Evolutionary conservation across 768 basidiomycete genomes (phyloP).

Genomic region (Boletus rubropictus): DNA sequence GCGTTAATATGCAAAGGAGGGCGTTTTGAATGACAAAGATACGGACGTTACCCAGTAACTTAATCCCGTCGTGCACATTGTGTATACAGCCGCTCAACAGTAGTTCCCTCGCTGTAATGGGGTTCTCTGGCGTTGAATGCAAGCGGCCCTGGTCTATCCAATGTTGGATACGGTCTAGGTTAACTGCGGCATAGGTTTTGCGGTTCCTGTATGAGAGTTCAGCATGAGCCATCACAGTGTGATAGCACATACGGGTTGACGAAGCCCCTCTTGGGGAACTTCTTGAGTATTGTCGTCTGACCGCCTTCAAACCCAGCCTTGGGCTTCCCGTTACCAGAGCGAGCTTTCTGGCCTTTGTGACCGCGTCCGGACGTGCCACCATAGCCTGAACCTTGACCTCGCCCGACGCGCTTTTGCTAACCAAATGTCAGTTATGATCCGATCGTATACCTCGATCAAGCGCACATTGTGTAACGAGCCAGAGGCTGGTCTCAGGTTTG

Average conservation of each 20-base stretch:
- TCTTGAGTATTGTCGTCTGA: constrained; percentile 86
- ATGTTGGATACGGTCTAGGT: constrained; percentile 80
- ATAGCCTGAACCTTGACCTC: constrained; percentile 86
- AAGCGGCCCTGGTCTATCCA: constrained; percentile 88
- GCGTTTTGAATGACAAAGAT: background rate
- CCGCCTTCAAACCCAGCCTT: constrained; percentile 91
- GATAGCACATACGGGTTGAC: constrained; percentile 69
- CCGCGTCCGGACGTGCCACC: constrained; percentile 93
- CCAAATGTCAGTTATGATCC: constrained; percentile 7
- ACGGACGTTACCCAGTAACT: constrained; percentile 79
- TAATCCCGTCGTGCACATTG: constrained; percentile 84
- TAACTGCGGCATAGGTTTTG: constrained; percentile 76
- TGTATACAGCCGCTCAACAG: constrained; percentile 86
- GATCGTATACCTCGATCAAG: background rate
- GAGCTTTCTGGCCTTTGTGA: constrained; percentile 92
- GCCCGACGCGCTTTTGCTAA: constrained; percentile 91
- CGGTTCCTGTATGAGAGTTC: constrained; percentile 48
- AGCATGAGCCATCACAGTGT: background rate
- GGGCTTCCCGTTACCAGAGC: constrained; percentile 81
- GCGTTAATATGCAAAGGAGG: background rate
- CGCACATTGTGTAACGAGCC: constrained; percentile 66
- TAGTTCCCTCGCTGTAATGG: constrained; percentile 84
- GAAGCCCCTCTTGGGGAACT: constrained; percentile 93
- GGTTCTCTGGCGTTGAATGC: constrained; percentile 65
- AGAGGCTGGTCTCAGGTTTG: constrained; percentile 64